Base-by-base conservation (phyloP, 179 eudicot species). In the Gypsophila paniculata region DNA sequence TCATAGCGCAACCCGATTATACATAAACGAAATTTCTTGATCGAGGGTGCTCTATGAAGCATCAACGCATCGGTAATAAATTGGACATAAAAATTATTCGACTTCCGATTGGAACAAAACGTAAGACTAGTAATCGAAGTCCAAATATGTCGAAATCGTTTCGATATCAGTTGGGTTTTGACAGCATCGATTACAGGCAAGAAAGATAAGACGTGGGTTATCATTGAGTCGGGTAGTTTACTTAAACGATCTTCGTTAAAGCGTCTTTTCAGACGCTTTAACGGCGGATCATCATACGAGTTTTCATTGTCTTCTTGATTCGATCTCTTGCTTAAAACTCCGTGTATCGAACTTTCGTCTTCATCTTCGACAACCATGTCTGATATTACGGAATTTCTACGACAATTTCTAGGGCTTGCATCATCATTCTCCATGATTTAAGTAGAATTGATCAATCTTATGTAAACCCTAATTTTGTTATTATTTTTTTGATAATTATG, bases 181-280 rank as follows among this genome's bases (percentile, higher is more conserved):
- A 61, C 65, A 13, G 42, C 42, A 10, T 32, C 19, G 0, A 0
- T 5, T 15, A 6, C 42, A 0, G 19, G 65, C 19, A 61, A 4
- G 7, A 61, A 34, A 32, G 65, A 61, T 61, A 61, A 29, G n/a
- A 61, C 32, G 42, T 61, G 44, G 17, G 65, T 61, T 4, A 61
- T 61, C 42, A 61, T 2, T 61, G 65, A 17, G 7, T 61, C 39
- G 3, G 65, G 65, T 61, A 61, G 32, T 36, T 61, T 32, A 17
- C 21, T 61, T 61, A 61, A 12, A n/a, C 42, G 65, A 32, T 61
- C 65, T 14, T 12, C 44, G 6, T 29, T 15, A n/a, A n/a, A 5
- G 19, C 19, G 65, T 61, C n/a, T n/a, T n/a, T 32, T 61, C 3
- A 13, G 0, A 2, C 65, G 65, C 14, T 61, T 61, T 17, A 4